Conservation (phyloP, 257 asterid genomes). For the Primulina eburnea region DNA sequence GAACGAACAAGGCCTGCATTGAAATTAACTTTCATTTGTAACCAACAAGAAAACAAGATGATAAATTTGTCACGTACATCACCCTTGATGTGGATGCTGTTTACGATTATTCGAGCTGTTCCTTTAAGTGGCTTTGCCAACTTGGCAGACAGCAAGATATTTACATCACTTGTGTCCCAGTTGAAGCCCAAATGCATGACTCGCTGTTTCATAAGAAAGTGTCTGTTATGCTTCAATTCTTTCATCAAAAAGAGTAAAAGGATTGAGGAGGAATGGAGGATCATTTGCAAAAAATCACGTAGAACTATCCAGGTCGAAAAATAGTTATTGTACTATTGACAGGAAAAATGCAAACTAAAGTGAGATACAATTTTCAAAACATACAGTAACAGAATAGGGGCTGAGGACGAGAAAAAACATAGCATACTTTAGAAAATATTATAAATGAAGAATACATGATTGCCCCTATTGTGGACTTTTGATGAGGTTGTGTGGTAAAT, state of each 20-base stretch:
- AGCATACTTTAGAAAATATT: not conserved
- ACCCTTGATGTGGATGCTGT: constrained; percentile 93
- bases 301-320: not conserved
- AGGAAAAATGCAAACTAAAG: not conserved
- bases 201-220: constrained; percentile 46
- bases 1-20: no score
- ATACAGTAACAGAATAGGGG: not conserved
- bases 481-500: not conserved
- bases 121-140: constrained; percentile 88
- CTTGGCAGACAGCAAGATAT: constrained; percentile 81
- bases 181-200: constrained; percentile 75
- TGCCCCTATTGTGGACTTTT: not conserved
- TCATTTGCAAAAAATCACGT: constrained; percentile 11
- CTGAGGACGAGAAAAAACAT: not conserved
- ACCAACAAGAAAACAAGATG: not conserved
- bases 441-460: not conserved
- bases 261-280: not conserved
- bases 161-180: constrained; percentile 83
- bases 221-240: constrained; percentile 16
- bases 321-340: not conserved
- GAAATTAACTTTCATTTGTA: not conserved
- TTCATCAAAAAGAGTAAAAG: not conserved
- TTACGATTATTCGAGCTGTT: constrained; percentile 86
- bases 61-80: constrained; percentile 57
- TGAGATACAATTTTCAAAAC: not conserved